Base-by-base conservation (phyloP, 2,329 filamentous ascomycete species). In the Hortaea sp. region DNA sequence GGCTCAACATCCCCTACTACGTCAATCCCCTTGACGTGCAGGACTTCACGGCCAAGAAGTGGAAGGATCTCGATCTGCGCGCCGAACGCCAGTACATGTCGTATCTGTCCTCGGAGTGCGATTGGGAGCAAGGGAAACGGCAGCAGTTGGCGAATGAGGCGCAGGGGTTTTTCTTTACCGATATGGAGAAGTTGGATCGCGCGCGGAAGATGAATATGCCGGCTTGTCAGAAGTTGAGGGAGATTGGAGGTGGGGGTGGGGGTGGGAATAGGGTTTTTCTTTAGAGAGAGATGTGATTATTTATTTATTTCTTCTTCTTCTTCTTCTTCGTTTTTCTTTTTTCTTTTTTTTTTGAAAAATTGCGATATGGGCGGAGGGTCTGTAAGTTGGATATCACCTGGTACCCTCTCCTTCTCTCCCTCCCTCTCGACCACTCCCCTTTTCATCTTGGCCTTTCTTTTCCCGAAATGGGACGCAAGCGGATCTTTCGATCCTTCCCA, bases 141-240 rank as follows among this genome's bases (percentile, higher is more conserved):
- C 76, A 81, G 60, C 74, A 80, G 53, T 71, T 88, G 66, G 72
- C 81, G 51, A 81, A 94, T 53, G 82, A 86, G 41, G 88, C 89
- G 0, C 80, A 85, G 57, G 89, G 89, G 3, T 95, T 88, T 84
- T 88, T 95, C 61, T 88, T 80, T 64, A 79, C 81, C 46, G 88
- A 95, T 59, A 74, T 80, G 44, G 82, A 82, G 51, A 88, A 88
- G 71, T 79, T 94, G 79, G 77, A 82, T 50, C 66, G 79, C 48
- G 89, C 89, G 29, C 69, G 75, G 49, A 68, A 68, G 20, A 74
- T 82, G 73, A 69, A 76, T 40, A 74, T 80, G 70, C 73, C 71
- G 62, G 76, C 69, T 55, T 85, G 81, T 63, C 69, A 69, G 57
- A 72, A 70, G 52, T 60, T 84, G 55, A 68, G 76, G 45, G 66